Base-by-base conservation (phyloP, 1,284 basidiomycete species). In the Flammula alnicola region DNA sequence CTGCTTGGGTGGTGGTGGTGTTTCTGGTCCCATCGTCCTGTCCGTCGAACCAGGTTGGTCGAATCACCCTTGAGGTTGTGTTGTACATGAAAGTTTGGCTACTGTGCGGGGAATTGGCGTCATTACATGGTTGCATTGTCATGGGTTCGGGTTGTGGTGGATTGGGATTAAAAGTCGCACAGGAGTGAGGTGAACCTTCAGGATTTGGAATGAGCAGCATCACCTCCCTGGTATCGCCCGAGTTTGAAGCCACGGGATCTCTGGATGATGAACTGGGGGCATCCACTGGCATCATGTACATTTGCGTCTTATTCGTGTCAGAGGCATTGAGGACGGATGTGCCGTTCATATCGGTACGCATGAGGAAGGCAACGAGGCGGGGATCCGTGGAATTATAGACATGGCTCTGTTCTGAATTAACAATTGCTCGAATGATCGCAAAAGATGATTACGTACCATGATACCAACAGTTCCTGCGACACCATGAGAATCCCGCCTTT, bases 41-140 rank as follows among this genome's bases (percentile, higher is more conserved):
- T n/a, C 59, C 59, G 19, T 62, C 47, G 43, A 63, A 62, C 75
- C 79, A 83, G 59, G 81, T 76, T 4, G 86, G 86, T 22, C 69
- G 70, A 50, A 89, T 63, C 22, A 68, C 67, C 7, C 80, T 77
- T 8, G 72, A 77, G 2, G 47, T 49, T 4, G 70, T 62, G 53
- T 84, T 71, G 58, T 78, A 88, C 16, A 74, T 64, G 64, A 88
- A 89, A 4, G 72, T 58, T 63, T 89, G 87, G 56, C 80, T 83
- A 59, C 65, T 69, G 53, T 79, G 74, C 3, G 56, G 52, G 25
- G 38, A 20, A 27, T 16, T n/a, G 19, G 33, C n/a, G 33, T 53
- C 52, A 27, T 55, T 46, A 57, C 84, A 88, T 10, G 57, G 60
- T 46, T 76, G 64, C 61, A 81, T 75, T 3, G 71, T 75, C 58